Evolutionary conservation across 129 eudicot genomes (phyloP).

Genomic region (Calendula officinalis): DNA sequence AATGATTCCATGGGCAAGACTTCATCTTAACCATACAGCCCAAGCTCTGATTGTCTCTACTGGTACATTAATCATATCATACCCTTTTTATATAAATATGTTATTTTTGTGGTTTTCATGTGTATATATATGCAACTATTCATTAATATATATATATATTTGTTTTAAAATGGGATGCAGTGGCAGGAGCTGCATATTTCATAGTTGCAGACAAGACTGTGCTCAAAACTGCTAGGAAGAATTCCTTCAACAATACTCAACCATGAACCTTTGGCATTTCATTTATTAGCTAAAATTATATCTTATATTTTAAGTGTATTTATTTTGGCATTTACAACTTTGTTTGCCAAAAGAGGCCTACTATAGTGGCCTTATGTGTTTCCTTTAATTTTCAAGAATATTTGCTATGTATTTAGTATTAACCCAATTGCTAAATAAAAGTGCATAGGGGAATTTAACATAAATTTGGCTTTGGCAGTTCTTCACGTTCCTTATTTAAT

Average conservation of each 20-base stretch:
- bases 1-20: constrained; percentile 88
- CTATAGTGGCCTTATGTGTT: not conserved
- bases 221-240: constrained; percentile 61
- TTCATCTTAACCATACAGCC: constrained; percentile 80
- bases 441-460: too few species aligned
- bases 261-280: not conserved
- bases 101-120: not conserved
- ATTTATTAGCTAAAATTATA: not conserved
- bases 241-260: constrained; percentile 57
- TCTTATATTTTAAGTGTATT: constrained; percentile 8
- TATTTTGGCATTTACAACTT: constrained; percentile 9
- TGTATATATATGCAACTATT: too few species aligned
- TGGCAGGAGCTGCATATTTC: constrained; percentile 90
- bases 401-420: constrained; percentile 2
- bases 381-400: not conserved
- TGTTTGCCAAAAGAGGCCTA: not conserved
- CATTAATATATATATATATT: not conserved
- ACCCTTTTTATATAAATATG: not conserved
- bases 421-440: too few species aligned
- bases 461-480: too few species aligned
- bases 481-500: too few species aligned
- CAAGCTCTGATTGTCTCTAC: constrained; percentile 90
- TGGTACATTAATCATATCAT: constrained; percentile 25
- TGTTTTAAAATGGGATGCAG: constrained; percentile 32
- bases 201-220: constrained; percentile 92